Base-by-base conservation (phyloP, 148 eudicot genomes). In the Camellia japonica region DNA sequence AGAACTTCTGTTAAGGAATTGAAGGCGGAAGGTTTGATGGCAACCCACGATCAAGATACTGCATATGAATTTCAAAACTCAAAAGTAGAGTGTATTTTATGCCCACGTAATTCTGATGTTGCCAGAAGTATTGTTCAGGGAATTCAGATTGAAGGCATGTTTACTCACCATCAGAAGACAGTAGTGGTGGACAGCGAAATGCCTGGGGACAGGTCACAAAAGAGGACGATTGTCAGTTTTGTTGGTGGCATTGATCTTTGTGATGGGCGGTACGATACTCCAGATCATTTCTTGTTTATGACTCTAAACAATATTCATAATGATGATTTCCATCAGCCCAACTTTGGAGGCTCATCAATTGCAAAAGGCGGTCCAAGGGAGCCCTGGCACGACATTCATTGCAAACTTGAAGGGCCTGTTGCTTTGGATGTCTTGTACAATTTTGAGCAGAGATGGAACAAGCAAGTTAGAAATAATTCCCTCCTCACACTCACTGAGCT, bases 351-450 rank as follows among this genome's bases (percentile, higher is more conserved):
- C 23, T 68, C 89, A 2, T 81, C 89, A 0, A 78, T 86, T 4
- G 16, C 68, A 2, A 86, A 81, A 82, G 89, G 89, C 3, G 89
- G 89, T 5, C 89, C 89, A 4, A 75, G 89, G 66, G 84, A 86
- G 89, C 89, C 89, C 0, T 86, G 89, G 89, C 89, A 86, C 61
- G 89, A 86, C 64, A 86, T 86, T 23, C 89, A 86, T 41, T 83
- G 84, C 75, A 64, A 41, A 46, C 66, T 86, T 5, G 89, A 86
- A 79, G 89, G 89, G 10, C 84, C 84, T 0, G 83, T 60, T 14
- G 89, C 89, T 38, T 86, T 86, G 89, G 89, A 86, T 74, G 89
- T 86, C 8, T 64, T 86, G 3, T 81, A 11, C 73, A 86, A 81
- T 73, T 83, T 86, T 52, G 89, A 86, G 79, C 89, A 86, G 78